Percentiles rank a stretch among this genome's conserved stretches.
These are phyloP conservation scores for Tetrapisispora nanseiensis DNA, from an alignment of 805 yeast genomes.

Conservation along the genomic window DNA sequence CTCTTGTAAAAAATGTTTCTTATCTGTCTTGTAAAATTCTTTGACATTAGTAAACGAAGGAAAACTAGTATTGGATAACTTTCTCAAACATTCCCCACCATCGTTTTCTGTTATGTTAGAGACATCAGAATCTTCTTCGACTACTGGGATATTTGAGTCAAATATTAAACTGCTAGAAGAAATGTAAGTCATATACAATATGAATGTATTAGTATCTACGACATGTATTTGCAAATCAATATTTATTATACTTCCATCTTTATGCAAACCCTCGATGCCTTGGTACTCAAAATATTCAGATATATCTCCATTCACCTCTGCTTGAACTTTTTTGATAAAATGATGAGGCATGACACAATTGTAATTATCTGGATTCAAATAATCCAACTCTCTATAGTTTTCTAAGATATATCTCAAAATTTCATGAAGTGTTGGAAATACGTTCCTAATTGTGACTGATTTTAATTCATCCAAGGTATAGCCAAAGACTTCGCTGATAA, in stretches of 20 bases:
- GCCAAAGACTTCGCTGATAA: slow-evolving; percentile 66
- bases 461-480: slow-evolving; percentile 33
- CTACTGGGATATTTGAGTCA: background rate
- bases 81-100: background rate
- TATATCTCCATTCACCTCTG: slow-evolving; percentile 32
- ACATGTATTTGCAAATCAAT: slow-evolving; percentile 78
- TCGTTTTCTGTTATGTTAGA: no score
- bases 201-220: slow-evolving; percentile 43
- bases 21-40: slow-evolving; percentile 10
- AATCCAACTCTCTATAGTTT: slow-evolving; percentile 31
- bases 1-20: background rate
- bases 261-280: slow-evolving; percentile 58
- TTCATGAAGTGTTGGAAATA: slow-evolving; percentile 37
- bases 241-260: slow-evolving; percentile 54
- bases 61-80: background rate
- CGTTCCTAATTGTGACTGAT: slow-evolving; percentile 37
- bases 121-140: background rate
- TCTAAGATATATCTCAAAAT: slow-evolving; percentile 22
- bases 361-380: slow-evolving; percentile 30
- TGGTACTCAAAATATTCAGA: slow-evolving; percentile 48
- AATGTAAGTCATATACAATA: slow-evolving; percentile 64
- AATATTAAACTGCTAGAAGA: background rate
- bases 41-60: slow-evolving; percentile 26
- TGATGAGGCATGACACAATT: slow-evolving; percentile 88
- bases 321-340: slow-evolving; percentile 60